A percentile compares a stretch with the other conserved stretches of the same genome.
phyloP scores from a whole-genome alignment of 805 yeast species.

The Pichia insulana region DNA sequence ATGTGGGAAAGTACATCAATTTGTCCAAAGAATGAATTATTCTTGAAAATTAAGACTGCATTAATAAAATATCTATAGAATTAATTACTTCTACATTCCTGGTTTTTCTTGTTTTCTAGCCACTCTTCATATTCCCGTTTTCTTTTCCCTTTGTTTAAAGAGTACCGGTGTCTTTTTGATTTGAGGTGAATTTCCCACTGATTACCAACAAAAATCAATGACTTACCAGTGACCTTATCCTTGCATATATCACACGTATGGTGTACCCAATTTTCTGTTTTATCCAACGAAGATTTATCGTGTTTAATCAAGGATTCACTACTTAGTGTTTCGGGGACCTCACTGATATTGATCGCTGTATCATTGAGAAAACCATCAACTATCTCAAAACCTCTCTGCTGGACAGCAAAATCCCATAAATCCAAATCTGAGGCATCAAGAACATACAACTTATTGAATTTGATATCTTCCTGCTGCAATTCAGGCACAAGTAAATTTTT shows the following conservation, averaged over 20 bases:
- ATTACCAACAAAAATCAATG: conserved; percentile 63
- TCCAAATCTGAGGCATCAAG: conserved; percentile 69
- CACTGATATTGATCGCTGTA: conserved; percentile 3
- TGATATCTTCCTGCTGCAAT: conserved; percentile 38
- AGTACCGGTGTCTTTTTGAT: conserved; percentile 62
- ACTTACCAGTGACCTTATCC: conserved; percentile 40
- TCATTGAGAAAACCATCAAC: conserved; percentile 25
- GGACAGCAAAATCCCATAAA: conserved; percentile 53
- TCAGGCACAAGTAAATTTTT: conserved; percentile 58
- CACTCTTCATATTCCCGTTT: conserved; percentile 46
- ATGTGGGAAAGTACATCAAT: no score
- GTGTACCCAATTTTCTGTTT: conserved; percentile 48
- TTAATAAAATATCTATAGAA: not conserved
- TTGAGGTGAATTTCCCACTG: conserved; percentile 60
- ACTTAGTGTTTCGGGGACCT: conserved; percentile 15
- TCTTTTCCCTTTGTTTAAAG: conserved; percentile 36
- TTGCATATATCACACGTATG: conserved; percentile 58
- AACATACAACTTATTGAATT: conserved; percentile 59
- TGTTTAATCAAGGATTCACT: conserved; percentile 8
- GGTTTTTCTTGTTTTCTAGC: conserved; percentile 9
- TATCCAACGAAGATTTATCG: conserved; percentile 11
- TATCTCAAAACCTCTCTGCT: conserved; percentile 44
- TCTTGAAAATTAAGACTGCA: not conserved
- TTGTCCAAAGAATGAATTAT: not conserved
- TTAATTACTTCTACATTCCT: conserved; percentile 8